These are phyloP conservation scores for Themeda triandra DNA, from an alignment of 176 grass and related monocot genomes.

Conservation along the genomic window DNA sequence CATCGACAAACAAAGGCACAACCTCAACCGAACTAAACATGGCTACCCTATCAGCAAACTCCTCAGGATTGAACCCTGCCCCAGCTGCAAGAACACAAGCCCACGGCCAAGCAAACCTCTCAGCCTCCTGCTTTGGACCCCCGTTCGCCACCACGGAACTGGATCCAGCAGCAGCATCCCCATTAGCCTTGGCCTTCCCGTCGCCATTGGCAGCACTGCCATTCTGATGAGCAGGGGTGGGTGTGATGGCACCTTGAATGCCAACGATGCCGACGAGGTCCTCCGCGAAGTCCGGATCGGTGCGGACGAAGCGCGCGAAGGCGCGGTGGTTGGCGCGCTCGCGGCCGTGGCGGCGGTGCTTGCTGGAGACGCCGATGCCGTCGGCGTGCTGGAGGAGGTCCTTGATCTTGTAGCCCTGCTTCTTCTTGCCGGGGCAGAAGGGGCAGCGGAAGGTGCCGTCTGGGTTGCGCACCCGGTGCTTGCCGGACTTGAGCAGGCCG, in stretches of 20 bases:
- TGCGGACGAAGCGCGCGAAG: conserved; percentile 48
- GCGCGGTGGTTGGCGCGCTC: conserved; percentile 52
- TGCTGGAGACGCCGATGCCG: conserved; percentile 61
- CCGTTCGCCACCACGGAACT: background rate
- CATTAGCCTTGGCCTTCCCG: background rate
- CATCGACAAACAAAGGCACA: conserved; percentile 36
- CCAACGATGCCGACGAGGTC: conserved; percentile 17
- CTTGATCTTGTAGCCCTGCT: conserved; percentile 73
- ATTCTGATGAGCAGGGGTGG: background rate
- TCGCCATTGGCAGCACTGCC: background rate
- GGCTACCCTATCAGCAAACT: conserved; percentile 24
- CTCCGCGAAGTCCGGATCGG: conserved; percentile 21
- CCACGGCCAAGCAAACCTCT: conserved; percentile 81
- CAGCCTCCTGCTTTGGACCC: conserved; percentile 18
- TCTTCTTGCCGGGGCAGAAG: conserved; percentile 89
- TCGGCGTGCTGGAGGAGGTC: conserved; percentile 91
- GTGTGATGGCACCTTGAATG: background rate
- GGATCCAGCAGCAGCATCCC: background rate
- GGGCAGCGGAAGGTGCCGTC: conserved; percentile 84
- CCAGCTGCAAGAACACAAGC: conserved; percentile 50
- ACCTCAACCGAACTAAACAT: conserved; percentile 42
- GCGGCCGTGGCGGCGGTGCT: conserved; percentile 53
- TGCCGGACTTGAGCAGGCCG: conserved; percentile 53
- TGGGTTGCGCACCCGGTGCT: conserved; percentile 65
- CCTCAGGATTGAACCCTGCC: conserved; percentile 16